phyloP scores from a whole-genome alignment of 495 filamentous ascomycete species.

The Tuber calosporum region DNA sequence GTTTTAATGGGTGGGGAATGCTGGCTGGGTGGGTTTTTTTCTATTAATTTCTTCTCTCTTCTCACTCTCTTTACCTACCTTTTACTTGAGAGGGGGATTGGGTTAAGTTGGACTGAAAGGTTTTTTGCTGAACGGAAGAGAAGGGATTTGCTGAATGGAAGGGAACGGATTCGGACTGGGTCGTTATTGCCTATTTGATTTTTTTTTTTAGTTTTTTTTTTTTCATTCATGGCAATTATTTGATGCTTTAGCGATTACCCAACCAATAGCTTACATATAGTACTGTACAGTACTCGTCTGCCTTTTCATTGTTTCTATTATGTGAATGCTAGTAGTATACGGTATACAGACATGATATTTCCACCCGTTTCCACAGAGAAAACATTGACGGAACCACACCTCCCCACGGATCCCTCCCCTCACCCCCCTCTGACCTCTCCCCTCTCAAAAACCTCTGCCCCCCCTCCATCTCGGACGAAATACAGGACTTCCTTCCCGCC shows the following conservation, averaged over 20 bases:
- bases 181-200: not conserved
- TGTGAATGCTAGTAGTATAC: not conserved
- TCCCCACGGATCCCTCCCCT: not conserved
- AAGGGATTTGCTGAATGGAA: not conserved
- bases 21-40: not conserved
- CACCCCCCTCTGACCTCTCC: slow-evolving; percentile 47
- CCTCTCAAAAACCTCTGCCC: slow-evolving; percentile 70
- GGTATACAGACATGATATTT: not conserved
- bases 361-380: not conserved
- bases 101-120: not conserved
- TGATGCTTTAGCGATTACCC: not conserved
- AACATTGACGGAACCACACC: not conserved
- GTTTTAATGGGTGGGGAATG: not conserved
- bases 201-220: slow-evolving; percentile 2
- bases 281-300: not conserved
- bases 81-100: not conserved
- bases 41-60: slow-evolving; percentile 2
- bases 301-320: not conserved
- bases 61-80: slow-evolving; percentile 2
- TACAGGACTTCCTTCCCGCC: slow-evolving; percentile 73
- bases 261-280: not conserved
- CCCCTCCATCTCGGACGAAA: slow-evolving; percentile 63
- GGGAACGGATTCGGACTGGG: not conserved
- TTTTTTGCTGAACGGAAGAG: not conserved
- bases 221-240: slow-evolving; percentile 1